Base-by-base conservation (phyloP, 306 rosid genomes). In the Pyrus betulifolia region DNA sequence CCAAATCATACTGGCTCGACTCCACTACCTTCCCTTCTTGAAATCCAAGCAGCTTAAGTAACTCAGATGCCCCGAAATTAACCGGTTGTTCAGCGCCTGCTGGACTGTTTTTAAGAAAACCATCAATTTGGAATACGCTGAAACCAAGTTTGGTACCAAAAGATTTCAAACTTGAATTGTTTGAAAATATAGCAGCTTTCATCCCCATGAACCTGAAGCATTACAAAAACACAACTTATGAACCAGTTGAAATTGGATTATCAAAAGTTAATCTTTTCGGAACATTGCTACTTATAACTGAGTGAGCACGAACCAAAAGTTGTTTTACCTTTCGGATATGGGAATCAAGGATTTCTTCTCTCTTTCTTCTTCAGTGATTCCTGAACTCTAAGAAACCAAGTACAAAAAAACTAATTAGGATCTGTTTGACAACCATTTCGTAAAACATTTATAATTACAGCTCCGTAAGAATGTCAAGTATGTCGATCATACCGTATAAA, bases 121-220 rank as follows among this genome's bases (percentile, higher is more conserved):
- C 88, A 71, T 92, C 88, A 15, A 77, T 64, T 52, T 86, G 79
- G 67, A 91, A 68, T 73, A 86, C 76, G 23, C 64, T 75, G 71
- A 85, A 76, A 62, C 99, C 99, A 42, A 96, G 87, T 40, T 86
- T 86, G 72, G 84, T 68, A 83, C 89, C 86, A 61, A 89, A 85
- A 72, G 85, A 87, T 81, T 92, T 84, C 86, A 92, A 85, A 68
- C 86, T 81, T 66, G 87, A 67, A 84, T 84, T 87, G 77, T 83
- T 82, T 22, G 98, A 87, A 78, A 92, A 25, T 69, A 96, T 23
- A 71, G 93, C 91, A 60, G 91, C 93, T 87, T 89, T 96, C 96
- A 96, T 88, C 85, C 96, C 98, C 97, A 96, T 92, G 83, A 96
- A 92, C 84, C 99, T 96, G 85, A 79, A 80, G 72, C 69, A 49